Percentiles rank a stretch among this genome's conserved stretches.
phyloP scores from a whole-genome alignment of 352 stramenopile genomes.

The Phytophthora quininea region DNA sequence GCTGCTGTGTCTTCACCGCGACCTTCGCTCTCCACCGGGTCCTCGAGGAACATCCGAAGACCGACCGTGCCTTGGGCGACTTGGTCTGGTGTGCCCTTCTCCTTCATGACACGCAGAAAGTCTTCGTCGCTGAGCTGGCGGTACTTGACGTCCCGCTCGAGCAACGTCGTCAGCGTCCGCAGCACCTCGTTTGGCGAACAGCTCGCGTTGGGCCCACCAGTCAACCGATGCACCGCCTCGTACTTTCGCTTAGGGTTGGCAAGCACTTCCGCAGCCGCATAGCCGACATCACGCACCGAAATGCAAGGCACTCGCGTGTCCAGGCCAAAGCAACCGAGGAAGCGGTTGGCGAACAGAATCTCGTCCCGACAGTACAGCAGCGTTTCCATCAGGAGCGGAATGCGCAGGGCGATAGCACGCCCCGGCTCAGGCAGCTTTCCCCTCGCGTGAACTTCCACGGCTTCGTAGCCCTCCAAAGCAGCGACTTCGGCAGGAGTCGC shows the following conservation, averaged over 20 bases:
- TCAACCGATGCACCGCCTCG: slow-evolving; percentile 61
- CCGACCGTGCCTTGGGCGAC: slow-evolving; percentile 56
- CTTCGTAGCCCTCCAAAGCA: slow-evolving; percentile 54
- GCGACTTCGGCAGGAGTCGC: slow-evolving; percentile 21
- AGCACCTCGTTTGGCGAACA: slow-evolving; percentile 56
- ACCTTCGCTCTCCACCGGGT: slow-evolving; percentile 9
- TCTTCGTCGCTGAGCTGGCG: slow-evolving; percentile 48
- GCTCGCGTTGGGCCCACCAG: slow-evolving; percentile 34
- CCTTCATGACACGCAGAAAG: slow-evolving; percentile 51
- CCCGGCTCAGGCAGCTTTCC: slow-evolving; percentile 38
- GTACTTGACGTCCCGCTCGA: slow-evolving; percentile 60
- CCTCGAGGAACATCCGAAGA: slow-evolving; percentile 62
- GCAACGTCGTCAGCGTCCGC: slow-evolving; percentile 35
- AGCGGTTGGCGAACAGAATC: slow-evolving; percentile 68
- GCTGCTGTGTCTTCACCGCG: slow-evolving; percentile 13
- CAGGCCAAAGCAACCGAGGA: slow-evolving; percentile 55
- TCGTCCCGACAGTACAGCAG: slow-evolving; percentile 79
- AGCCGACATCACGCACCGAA: slow-evolving; percentile 64
- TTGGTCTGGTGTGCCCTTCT: slow-evolving; percentile 55
- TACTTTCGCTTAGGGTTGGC: slow-evolving; percentile 53
- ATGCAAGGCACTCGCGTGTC: slow-evolving; percentile 69
- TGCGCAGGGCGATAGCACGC: slow-evolving; percentile 60
- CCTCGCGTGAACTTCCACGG: slow-evolving; percentile 70
- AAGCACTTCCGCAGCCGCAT: slow-evolving; percentile 58
- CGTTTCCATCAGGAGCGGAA: slow-evolving; percentile 81